phyloP scores from a whole-genome alignment of 2,329 filamentous ascomycete species.

The Phoma sp. region DNA sequence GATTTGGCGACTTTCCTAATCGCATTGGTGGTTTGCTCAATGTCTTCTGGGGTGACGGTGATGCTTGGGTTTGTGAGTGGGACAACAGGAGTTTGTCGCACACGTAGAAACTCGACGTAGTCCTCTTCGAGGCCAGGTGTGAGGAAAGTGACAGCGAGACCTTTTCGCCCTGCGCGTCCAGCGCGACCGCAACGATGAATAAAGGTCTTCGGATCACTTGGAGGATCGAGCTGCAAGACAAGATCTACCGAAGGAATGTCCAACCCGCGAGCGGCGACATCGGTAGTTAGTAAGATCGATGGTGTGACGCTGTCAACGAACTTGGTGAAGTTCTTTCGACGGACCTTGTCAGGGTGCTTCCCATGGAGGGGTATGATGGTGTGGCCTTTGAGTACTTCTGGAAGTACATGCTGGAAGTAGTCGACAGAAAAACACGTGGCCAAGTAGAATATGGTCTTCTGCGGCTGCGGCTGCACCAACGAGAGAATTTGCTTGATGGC shows the following conservation, averaged over 20 bases:
- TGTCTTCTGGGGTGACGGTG: constrained; percentile 66
- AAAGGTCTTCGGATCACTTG: constrained; percentile 85
- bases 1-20: constrained; percentile 66
- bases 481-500: constrained; percentile 73
- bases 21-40: constrained; percentile 60
- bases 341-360: constrained; percentile 86
- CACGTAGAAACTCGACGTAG: constrained; percentile 84
- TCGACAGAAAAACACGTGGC: constrained; percentile 95
- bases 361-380: constrained; percentile 84
- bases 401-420: constrained; percentile 85
- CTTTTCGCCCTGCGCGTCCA: constrained; percentile 70
- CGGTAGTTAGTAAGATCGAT: constrained; percentile 86
- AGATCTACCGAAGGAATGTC: constrained; percentile 93
- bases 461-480: constrained; percentile 73
- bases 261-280: constrained; percentile 86
- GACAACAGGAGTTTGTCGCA: constrained; percentile 83
- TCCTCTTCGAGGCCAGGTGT: constrained; percentile 86
- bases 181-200: constrained; percentile 70
- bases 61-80: constrained; percentile 66
- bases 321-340: constrained; percentile 83
- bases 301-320: constrained; percentile 79
- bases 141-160: constrained; percentile 84
- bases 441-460: constrained; percentile 88
- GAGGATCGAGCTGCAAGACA: constrained; percentile 85
- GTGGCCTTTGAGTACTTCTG: constrained; percentile 72